Base-by-base conservation (phyloP, 139 green algal genomes). In the Chlorella sp. region DNA sequence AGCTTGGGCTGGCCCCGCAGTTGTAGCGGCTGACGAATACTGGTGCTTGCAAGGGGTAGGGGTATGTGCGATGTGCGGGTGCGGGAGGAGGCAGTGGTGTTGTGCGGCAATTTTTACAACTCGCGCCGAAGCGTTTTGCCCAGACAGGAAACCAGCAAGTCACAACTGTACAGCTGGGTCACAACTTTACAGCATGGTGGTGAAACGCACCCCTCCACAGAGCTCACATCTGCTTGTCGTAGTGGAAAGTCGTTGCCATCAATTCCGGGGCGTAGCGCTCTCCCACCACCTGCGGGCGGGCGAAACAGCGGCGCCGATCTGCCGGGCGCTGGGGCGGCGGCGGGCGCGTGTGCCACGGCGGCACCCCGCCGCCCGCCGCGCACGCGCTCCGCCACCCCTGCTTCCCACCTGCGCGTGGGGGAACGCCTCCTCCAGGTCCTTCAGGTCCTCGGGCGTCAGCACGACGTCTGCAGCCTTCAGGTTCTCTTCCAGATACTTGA, bases 401-500 rank as follows among this genome's bases (percentile, higher is more conserved):
- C 62, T 25, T 3, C 50, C 14, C 51, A 75, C 67, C 35, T 51
- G 48, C 27, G 8, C 27, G 21, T 17, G 48, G 4, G 48, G 67
- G 67, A 74, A 67, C 12, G 42, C 43, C 27, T 59, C 40, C n/a
- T 80, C 73, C n/a, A 90, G 77, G 58, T 81, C 71, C 14, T 41
- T 25, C 53, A 90, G 27, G 1, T 91, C 87, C 45, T 85, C 77
- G 5, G 59, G n/a, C 7, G 25, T 86, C 27, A 91, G 82, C 40
- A 70, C 1, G 3, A 69, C 29, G 82, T 85, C 41, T 73, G 71
- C 67, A 76, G 77, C 35, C 78, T 42, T 62, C 35, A 59, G n/a
- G 15, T 76, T 64, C 33, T 74, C 63, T 58, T 74, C 33, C 27
- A 67, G 17, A 11, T 71, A 69, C 41, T 79, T 71, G 33, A 83